Conservation (phyloP, 352 stramenopile species). For the Phytophthora nicotianae region DNA sequence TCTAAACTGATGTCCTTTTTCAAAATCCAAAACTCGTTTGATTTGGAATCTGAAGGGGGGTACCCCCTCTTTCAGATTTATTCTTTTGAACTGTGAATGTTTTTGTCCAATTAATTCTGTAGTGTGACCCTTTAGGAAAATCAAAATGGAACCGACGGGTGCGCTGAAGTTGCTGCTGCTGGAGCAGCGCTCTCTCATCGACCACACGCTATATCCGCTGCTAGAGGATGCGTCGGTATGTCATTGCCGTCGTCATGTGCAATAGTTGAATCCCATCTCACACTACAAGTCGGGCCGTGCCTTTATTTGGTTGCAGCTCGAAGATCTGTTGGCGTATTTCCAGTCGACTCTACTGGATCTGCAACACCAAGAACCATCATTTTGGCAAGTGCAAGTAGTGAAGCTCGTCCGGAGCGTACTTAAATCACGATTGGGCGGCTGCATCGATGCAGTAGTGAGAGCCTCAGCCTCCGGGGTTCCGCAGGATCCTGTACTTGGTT, state of each 20-base stretch:
- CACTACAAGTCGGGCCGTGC: not conserved
- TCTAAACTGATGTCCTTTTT: no score
- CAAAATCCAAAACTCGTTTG: no score
- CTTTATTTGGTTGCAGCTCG: slow-evolving; percentile 28
- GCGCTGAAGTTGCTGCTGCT: slow-evolving; percentile 58
- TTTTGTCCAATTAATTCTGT: no score
- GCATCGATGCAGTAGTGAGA: slow-evolving; percentile 11
- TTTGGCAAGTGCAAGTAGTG: slow-evolving; percentile 62
- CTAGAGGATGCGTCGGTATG: slow-evolving; percentile 41
- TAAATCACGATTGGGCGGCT: slow-evolving; percentile 15
- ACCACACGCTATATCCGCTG: slow-evolving; percentile 39
- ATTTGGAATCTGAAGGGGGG: no score
- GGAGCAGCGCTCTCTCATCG: slow-evolving; percentile 43
- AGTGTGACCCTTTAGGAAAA: no score
- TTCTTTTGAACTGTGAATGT: no score
- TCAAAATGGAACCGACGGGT: slow-evolving; percentile 16
- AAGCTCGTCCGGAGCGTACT: slow-evolving; percentile 40
- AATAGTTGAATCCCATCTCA: not conserved
- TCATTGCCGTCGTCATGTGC: not conserved
- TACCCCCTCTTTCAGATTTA: no score
- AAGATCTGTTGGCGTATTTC: slow-evolving; percentile 39
- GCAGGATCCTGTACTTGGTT: slow-evolving; percentile 13
- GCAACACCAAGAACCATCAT: slow-evolving; percentile 43
- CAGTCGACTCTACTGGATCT: slow-evolving; percentile 36
- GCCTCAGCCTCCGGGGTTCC: not conserved